Conservation (phyloP, 2,329 filamentous ascomycete species). For the Berkeleyomyces rouxiae region DNA sequence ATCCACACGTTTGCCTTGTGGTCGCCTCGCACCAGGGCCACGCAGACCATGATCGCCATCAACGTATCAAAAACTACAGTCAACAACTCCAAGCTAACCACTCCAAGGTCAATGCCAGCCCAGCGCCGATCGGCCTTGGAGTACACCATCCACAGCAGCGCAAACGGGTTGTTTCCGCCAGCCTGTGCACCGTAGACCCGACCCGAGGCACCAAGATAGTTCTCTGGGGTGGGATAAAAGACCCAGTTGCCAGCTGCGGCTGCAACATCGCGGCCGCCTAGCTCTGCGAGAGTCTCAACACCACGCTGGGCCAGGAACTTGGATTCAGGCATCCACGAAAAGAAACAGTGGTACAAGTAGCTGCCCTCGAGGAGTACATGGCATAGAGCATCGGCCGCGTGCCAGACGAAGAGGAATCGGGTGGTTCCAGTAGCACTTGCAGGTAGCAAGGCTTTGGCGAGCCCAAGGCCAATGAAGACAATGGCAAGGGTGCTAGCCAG, state of each 20-base stretch:
- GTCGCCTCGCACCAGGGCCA: slow-evolving; percentile 38
- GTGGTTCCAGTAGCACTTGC: slow-evolving; percentile 35
- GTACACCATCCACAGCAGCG: slow-evolving; percentile 53
- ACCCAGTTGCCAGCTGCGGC: slow-evolving; percentile 4
- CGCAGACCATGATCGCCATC: slow-evolving; percentile 42
- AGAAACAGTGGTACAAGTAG: slow-evolving; percentile 91
- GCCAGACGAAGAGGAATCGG: slow-evolving; percentile 83
- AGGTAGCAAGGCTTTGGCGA: slow-evolving; percentile 27
- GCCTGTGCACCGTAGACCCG: slow-evolving; percentile 41
- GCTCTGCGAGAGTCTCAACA: neutral
- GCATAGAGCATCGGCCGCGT: slow-evolving; percentile 79
- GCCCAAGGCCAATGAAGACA: slow-evolving; percentile 16
- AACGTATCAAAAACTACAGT: slow-evolving; percentile 48
- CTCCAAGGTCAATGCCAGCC: slow-evolving; percentile 45
- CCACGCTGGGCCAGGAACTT: slow-evolving; percentile 12
- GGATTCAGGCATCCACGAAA: slow-evolving; percentile 30
- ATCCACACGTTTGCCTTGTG: slow-evolving; percentile 43
- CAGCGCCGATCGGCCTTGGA: slow-evolving; percentile 46
- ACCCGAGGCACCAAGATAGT: slow-evolving; percentile 33
- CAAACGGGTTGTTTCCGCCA: slow-evolving; percentile 36
- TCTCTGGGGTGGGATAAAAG: slow-evolving; percentile 32
- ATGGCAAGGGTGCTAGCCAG: slow-evolving; percentile 39
- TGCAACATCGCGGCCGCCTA: slow-evolving; percentile 13
- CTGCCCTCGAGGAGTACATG: slow-evolving; percentile 83
- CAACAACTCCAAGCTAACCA: slow-evolving; percentile 48